Evolutionary conservation across 495 filamentous ascomycete genomes (phyloP).

Genomic region (Neurospora sp.): DNA sequence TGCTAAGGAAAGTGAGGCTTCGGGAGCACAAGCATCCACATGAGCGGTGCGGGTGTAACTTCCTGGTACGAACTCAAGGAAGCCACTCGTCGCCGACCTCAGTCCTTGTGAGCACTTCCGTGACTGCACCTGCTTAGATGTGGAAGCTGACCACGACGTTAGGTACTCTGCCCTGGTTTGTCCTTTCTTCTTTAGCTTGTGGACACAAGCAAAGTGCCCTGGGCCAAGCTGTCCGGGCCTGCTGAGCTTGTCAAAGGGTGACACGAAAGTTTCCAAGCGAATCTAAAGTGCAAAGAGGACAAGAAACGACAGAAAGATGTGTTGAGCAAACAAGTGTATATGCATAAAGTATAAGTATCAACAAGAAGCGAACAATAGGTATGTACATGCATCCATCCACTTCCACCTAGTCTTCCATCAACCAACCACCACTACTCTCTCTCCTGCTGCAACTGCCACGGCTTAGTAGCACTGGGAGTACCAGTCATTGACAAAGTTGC

Average conservation of each 20-base stretch:
- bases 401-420: not conserved
- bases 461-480: conserved; percentile 31
- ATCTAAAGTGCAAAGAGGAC: not conserved
- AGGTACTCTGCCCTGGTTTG: not conserved
- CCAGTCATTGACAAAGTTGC: conserved; percentile 29
- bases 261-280: not conserved
- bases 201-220: not conserved
- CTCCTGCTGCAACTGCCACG: not conserved
- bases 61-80: not conserved
- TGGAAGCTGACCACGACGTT: not conserved
- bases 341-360: conserved; percentile 3
- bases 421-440: not conserved
- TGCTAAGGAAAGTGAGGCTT: not conserved
- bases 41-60: not conserved
- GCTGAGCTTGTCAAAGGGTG: not conserved
- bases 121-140: not conserved
- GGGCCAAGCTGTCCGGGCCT: not conserved
- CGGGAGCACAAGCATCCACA: not conserved
- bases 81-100: not conserved
- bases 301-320: not conserved
- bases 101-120: not conserved
- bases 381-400: not conserved
- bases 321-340: not conserved
- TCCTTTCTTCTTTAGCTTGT: not conserved
- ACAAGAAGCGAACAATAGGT: conserved; percentile 9